A percentile compares a stretch with the other conserved stretches of the same genome.
Conservation (phyloP, 129 eudicot species). For the Centaurea solstitialis region DNA sequence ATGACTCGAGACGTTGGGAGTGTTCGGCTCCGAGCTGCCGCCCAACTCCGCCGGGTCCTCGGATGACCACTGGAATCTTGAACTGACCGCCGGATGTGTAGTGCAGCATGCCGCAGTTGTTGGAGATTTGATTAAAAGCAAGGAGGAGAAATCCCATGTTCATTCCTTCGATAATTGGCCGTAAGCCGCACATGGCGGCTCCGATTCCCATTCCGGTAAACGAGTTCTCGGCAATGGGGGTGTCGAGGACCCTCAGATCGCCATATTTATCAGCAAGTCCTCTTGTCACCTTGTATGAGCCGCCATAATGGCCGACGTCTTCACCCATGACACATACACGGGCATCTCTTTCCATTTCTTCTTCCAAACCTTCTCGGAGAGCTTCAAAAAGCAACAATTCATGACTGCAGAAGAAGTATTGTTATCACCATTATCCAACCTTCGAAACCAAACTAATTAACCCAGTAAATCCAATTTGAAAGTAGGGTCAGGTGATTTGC, state of each 20-base stretch:
- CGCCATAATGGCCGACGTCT: slow-evolving; percentile 98
- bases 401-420: slow-evolving; percentile 52
- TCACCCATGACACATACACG: slow-evolving; percentile 94
- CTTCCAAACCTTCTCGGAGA: slow-evolving; percentile 95
- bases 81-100: slow-evolving; percentile 98
- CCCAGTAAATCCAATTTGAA: too few relatives aligned
- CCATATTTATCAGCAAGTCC: slow-evolving; percentile 89
- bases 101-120: slow-evolving; percentile 99
- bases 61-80: slow-evolving; percentile 83
- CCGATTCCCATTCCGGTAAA: slow-evolving; percentile 98
- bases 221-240: slow-evolving; percentile 94
- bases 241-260: slow-evolving; percentile 88
- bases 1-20: slow-evolving; percentile 89
- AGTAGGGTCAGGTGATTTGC: too few relatives aligned
- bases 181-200: slow-evolving; percentile 92
- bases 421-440: not conserved
- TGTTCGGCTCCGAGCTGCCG: slow-evolving; percentile 98
- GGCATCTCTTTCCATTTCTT: slow-evolving; percentile 92
- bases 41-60: slow-evolving; percentile 98
- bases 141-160: slow-evolving; percentile 96
- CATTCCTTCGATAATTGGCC: slow-evolving; percentile 95
- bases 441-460: too few relatives aligned
- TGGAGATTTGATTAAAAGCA: slow-evolving; percentile 94
- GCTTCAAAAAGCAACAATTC: slow-evolving; percentile 96
- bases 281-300: slow-evolving; percentile 93